phyloP scores from a whole-genome alignment of 306 rosid genomes.

The Malus domestica region ASM211411v1 NC_041796.1:26277501-26278000 shows the following conservation, averaged over 20 bases:
- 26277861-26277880: constrained; percentile 69
- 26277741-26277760: constrained; percentile 36
- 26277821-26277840: constrained; percentile 63
- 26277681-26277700: not conserved
- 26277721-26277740: constrained; percentile 11
- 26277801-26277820: constrained; percentile 64
- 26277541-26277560: not conserved
- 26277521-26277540: not conserved
- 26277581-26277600: not conserved
- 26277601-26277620: not conserved
- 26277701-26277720: not conserved
- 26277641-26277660: not conserved
- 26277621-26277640: not conserved
- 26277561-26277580: not conserved
- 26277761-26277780: constrained; percentile 76
- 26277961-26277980: not conserved
- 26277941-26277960: not conserved
- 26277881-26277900: constrained; percentile 9
- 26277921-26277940: not conserved
- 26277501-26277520: not conserved
- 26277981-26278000: no score
- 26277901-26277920: not conserved
- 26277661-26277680: not conserved
- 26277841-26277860: constrained; percentile 18
- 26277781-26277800: constrained; percentile 67